These are phyloP conservation scores for Manihot esculenta DNA, from an alignment of 441 rosid genomes.

Conservation along the genomic window DNA sequence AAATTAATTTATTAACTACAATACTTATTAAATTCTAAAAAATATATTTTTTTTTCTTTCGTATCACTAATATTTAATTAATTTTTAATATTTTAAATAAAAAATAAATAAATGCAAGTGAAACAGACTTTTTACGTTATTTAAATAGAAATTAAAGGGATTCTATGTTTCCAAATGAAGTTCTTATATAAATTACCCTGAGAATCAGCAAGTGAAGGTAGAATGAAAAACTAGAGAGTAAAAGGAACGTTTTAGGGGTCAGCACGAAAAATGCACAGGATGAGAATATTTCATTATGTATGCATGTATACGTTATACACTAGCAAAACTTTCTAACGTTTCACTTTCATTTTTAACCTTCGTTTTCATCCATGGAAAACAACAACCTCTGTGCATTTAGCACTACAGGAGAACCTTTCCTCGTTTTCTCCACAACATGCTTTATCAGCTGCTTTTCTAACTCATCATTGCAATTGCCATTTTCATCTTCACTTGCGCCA, in stretches of 20 bases:
- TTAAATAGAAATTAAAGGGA: too few species aligned
- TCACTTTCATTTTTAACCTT: constrained; percentile 8
- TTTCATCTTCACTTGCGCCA: constrained; percentile 44
- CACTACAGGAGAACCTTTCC: constrained; percentile 70
- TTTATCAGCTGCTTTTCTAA: constrained; percentile 67
- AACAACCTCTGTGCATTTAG: constrained; percentile 64
- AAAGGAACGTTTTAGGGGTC: too few species aligned
- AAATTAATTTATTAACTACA: too few species aligned
- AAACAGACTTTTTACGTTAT: too few species aligned
- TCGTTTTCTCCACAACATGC: constrained; percentile 81
- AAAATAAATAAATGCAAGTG: too few species aligned
- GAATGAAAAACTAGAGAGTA: too few species aligned
- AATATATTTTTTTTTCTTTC: too few species aligned
- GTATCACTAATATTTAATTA: too few species aligned
- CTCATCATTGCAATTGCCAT: constrained; percentile 52
- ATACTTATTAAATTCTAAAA: too few species aligned
- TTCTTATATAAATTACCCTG: too few species aligned
- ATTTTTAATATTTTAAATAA: too few species aligned
- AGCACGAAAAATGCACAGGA: not conserved
- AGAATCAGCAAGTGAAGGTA: not conserved
- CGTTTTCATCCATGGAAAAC: constrained; percentile 44
- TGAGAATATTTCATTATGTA: not conserved
- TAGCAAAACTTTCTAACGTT: constrained; percentile 21
- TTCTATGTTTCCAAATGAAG: too few species aligned
- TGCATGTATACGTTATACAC: constrained; percentile 10